Base-by-base conservation (phyloP, 768 basidiomycete genomes). In the Hysterangium stoloniferum region DNA sequence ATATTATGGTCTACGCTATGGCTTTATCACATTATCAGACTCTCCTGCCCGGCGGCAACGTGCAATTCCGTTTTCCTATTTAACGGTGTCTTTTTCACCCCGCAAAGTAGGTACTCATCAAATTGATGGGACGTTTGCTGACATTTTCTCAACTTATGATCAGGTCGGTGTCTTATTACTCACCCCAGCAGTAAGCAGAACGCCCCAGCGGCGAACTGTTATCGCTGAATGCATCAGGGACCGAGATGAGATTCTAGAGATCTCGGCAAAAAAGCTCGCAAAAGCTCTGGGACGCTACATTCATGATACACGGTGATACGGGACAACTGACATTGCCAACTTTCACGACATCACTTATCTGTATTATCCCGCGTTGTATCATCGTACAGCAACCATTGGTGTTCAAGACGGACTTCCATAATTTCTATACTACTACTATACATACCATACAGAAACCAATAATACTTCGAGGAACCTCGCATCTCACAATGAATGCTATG, bases 1-100 rank as follows among this genome's bases (percentile, higher is more conserved):
- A 24, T 51, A 62, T 31, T 68, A 72, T 45, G 76, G 75, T 29
- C 51, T 66, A 4, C 66, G 70, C 3, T 66, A 67, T 15, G 71
- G 68, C 19, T 61, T 71, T 36, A 60, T 71, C 27, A 42, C 55
- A 3, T 15, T 41, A 5, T 47, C 45, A 6, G 19, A 8, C 38
- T 31, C 47, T 27, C 47, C 45, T 15, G 8, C 25, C 6, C 9
- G 29, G 17, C 12, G 38, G n/a, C 31, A 27, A n/a, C 19, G 38
- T 29, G 33, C 17, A 28, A 42, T 51, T 28, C 49, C 49, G 6
- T 41, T 51, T 28, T 42, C 49, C 15, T 28, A 20, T 8, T 17
- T 42, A 12, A 43, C 6, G 13, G 15, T 51, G 33, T 51, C 49
- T 8, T 51, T 51, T 34, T 51, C 49, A 17, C 17, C 49, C 4